Conservation (phyloP, 2,329 filamentous ascomycete genomes). For the Monosporascus cannonballus region DNA sequence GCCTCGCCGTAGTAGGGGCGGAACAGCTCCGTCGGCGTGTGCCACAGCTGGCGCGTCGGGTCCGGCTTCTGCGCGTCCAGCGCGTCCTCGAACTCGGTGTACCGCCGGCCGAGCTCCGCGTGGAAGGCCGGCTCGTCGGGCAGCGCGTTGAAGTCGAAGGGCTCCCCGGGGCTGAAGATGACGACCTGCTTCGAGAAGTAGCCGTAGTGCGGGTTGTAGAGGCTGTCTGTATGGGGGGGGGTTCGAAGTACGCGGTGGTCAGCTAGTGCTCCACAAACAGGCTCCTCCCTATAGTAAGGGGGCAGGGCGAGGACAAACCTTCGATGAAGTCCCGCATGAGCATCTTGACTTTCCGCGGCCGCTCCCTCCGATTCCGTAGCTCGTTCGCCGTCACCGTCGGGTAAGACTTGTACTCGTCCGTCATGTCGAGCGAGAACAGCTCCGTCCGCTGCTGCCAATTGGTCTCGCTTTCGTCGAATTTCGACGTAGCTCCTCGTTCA, state of each 20-base stretch:
- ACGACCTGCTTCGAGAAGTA: conserved; percentile 96
- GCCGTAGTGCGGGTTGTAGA: conserved; percentile 92
- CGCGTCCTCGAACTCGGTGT: conserved; percentile 82
- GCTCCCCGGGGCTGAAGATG: conserved; percentile 88
- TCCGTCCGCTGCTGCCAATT: conserved; percentile 82
- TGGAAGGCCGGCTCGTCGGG: conserved; percentile 84
- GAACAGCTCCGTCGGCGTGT: conserved; percentile 96
- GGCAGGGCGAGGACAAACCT: conserved; percentile 43
- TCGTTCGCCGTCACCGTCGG: conserved; percentile 81
- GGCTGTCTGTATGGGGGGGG: conserved; percentile 56
- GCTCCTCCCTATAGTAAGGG: background rate
- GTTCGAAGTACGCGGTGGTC: background rate
- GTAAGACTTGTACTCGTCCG: conserved; percentile 73
- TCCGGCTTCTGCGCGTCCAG: conserved; percentile 70
- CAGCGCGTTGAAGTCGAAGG: conserved; percentile 80
- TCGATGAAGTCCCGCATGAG: conserved; percentile 96
- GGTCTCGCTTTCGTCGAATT: conserved; percentile 46
- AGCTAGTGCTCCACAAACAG: background rate
- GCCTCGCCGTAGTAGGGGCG: conserved; percentile 95
- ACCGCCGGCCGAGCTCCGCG: conserved; percentile 66
- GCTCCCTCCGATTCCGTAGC: conserved; percentile 63
- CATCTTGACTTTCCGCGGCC: conserved; percentile 92
- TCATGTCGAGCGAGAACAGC: conserved; percentile 68
- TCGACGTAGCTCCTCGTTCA: conserved; percentile 19
- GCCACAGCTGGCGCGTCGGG: conserved; percentile 86